Percentiles rank a stretch among this genome's conserved stretches.
Conservation (phyloP, 805 yeast species). For the Saturnispora hagleri region DNA sequence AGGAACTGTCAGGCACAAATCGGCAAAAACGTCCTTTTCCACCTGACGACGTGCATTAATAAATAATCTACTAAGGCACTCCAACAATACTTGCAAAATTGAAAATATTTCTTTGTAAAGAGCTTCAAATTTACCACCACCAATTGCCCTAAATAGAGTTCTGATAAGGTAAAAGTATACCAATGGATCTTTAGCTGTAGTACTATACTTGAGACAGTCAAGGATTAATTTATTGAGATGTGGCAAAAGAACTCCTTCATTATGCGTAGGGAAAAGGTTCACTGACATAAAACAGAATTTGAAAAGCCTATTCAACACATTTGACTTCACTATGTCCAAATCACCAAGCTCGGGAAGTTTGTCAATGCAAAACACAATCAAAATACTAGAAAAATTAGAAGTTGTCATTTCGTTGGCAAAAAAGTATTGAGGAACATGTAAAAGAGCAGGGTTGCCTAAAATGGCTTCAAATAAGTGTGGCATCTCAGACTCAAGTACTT, state of each 20-base stretch:
- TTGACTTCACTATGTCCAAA: conserved; percentile 65
- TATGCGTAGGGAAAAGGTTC: conserved; percentile 76
- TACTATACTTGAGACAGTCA: conserved; percentile 67
- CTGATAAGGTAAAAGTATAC: conserved; percentile 83
- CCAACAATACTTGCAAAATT: conserved; percentile 73
- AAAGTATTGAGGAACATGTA: conserved; percentile 90
- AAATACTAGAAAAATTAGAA: conserved; percentile 78
- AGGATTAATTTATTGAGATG: conserved; percentile 78
- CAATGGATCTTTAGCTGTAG: conserved; percentile 83
- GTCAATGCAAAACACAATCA: conserved; percentile 65
- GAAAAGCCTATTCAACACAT: conserved; percentile 76
- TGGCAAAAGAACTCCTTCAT: conserved; percentile 82
- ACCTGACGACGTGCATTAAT: conserved; percentile 77
- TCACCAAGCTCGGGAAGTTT: conserved; percentile 75
- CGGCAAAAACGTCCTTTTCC: conserved; percentile 91
- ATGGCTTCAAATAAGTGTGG: conserved; percentile 69
- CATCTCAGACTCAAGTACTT: conserved; percentile 74
- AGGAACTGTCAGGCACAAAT: conserved; percentile 90
- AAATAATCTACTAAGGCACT: conserved; percentile 75
- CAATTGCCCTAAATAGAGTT: conserved; percentile 85
- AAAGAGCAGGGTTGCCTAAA: conserved; percentile 72
- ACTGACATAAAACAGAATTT: conserved; percentile 95
- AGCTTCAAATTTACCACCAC: conserved; percentile 93
- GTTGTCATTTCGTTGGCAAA: conserved; percentile 92
- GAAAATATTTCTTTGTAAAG: conserved; percentile 92